Evolutionary conservation across 2,329 filamentous ascomycete species (phyloP).

Genomic region (Pseudopyrenochaeta lycopersici): DNA sequence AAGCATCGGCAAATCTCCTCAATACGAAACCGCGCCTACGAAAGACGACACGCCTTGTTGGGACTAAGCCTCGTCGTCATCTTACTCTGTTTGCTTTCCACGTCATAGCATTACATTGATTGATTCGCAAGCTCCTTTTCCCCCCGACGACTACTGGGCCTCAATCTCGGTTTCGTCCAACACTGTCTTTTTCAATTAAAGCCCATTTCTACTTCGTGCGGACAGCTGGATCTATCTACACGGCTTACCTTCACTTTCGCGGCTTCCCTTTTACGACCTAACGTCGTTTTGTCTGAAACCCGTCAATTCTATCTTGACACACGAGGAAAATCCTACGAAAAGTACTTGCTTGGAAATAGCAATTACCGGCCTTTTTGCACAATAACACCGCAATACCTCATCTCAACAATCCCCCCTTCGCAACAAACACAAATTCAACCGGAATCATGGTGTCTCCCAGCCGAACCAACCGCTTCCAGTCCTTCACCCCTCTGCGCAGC

Average conservation of each 20-base stretch:
- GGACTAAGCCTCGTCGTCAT: slow-evolving; percentile 18
- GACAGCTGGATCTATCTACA: slow-evolving; percentile 5
- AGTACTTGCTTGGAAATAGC: too few relatives aligned
- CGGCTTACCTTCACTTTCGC: neutral
- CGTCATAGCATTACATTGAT: slow-evolving; percentile 15
- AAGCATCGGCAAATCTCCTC: slow-evolving; percentile 16
- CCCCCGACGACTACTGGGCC: too few relatives aligned
- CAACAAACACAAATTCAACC: neutral
- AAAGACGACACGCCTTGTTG: slow-evolving; percentile 5
- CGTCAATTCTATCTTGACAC: too few relatives aligned
- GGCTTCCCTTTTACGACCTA: too few relatives aligned
- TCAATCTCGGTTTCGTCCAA: neutral
- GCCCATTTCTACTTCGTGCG: neutral
- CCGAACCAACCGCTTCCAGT: slow-evolving; percentile 50
- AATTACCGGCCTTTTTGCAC: too few relatives aligned
- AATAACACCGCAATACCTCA: neutral
- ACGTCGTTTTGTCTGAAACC: too few relatives aligned
- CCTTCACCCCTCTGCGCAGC: slow-evolving; percentile 46
- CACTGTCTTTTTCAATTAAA: too few relatives aligned
- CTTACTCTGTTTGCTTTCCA: slow-evolving; percentile 11
- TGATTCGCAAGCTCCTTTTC: slow-evolving; percentile 10
- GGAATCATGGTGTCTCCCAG: slow-evolving; percentile 34
- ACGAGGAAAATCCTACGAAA: too few relatives aligned
- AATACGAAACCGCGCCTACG: neutral
- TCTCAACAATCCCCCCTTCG: neutral